Conservation (phyloP, 2,329 filamentous ascomycete genomes). For the Tolypocladium guangdongense region DNA sequence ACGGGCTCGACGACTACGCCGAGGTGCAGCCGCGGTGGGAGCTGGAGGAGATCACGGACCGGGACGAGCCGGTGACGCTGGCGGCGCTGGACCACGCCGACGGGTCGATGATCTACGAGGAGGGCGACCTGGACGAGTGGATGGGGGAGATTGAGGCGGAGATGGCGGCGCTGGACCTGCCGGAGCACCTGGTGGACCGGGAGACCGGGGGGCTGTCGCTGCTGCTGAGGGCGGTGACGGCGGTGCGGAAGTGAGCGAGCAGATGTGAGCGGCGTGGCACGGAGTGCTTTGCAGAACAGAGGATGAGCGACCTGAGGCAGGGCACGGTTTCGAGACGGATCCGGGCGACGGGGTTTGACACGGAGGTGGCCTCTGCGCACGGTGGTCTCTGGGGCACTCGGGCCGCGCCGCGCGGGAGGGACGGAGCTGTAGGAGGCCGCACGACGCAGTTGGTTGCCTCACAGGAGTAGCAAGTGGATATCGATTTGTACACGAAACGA, state of each 20-base stretch:
- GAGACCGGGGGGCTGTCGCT: conserved; percentile 2
- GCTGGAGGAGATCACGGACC: conserved; percentile 1
- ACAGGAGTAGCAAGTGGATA: too few relatives aligned
- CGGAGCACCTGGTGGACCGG: conserved; percentile 3
- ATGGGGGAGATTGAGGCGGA: conserved; percentile 6
- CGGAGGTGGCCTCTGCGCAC: not conserved
- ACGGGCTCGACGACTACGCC: not conserved
- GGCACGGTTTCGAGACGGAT: not conserved
- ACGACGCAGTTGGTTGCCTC: too few relatives aligned
- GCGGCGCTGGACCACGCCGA: conserved; percentile 2
- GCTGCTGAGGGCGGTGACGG: conserved; percentile 2
- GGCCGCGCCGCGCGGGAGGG: not conserved
- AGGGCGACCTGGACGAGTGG: conserved; percentile 8
- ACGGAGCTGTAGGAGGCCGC: too few relatives aligned
- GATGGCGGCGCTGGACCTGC: conserved; percentile 2
- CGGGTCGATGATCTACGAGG: conserved; percentile 2
- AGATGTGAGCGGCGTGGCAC: not conserved
- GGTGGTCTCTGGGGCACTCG: too few relatives aligned
- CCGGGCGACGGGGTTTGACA: not conserved
- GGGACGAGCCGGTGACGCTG: conserved; percentile 7
- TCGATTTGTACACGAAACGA: too few relatives aligned
- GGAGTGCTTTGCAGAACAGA: not conserved
- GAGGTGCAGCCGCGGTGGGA: conserved; percentile 6
- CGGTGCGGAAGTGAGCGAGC: not conserved
- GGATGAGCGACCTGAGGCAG: not conserved